phyloP scores from a whole-genome alignment of 2,329 filamentous ascomycete genomes.

The Biscogniauxia sp. region DNA sequence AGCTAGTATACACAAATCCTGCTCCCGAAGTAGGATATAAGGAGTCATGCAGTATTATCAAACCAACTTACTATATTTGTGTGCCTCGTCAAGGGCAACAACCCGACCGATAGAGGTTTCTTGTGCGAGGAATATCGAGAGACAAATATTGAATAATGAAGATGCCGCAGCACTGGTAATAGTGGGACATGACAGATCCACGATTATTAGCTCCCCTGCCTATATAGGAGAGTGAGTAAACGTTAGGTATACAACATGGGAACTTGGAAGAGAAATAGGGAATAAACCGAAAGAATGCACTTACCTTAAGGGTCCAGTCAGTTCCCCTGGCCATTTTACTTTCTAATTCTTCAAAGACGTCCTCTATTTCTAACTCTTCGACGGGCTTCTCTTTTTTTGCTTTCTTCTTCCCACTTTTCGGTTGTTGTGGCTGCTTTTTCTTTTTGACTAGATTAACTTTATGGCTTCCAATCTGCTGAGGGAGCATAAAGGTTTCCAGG shows the following conservation, averaged over 20 bases:
- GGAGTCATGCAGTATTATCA: too few relatives aligned
- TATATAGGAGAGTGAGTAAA: slow-evolving; percentile 16
- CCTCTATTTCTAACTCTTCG: too few relatives aligned
- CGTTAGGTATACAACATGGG: slow-evolving; percentile 20
- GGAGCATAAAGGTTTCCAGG: slow-evolving; percentile 61
- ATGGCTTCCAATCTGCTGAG: too few relatives aligned
- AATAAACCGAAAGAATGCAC: background rate
- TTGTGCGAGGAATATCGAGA: slow-evolving; percentile 63
- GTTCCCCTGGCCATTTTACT: slow-evolving; percentile 16
- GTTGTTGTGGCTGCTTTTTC: background rate
- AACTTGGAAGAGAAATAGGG: background rate
- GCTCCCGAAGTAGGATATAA: too few relatives aligned
- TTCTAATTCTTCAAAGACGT: background rate
- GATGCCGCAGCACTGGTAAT: slow-evolving; percentile 66
- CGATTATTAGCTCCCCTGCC: slow-evolving; percentile 57
- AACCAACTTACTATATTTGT: slow-evolving; percentile 57
- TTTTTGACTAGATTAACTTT: too few relatives aligned
- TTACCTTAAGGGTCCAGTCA: slow-evolving; percentile 30
- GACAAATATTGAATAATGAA: slow-evolving; percentile 68
- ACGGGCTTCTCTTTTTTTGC: background rate
- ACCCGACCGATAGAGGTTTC: slow-evolving; percentile 51
- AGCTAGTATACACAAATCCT: too few relatives aligned
- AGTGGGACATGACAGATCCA: slow-evolving; percentile 73
- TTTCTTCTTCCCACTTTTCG: background rate
- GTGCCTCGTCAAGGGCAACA: slow-evolving; percentile 72